Evolutionary conservation across 78 protist species (phyloP).

Genomic region (Dictyostelium firmibasis): DNA sequence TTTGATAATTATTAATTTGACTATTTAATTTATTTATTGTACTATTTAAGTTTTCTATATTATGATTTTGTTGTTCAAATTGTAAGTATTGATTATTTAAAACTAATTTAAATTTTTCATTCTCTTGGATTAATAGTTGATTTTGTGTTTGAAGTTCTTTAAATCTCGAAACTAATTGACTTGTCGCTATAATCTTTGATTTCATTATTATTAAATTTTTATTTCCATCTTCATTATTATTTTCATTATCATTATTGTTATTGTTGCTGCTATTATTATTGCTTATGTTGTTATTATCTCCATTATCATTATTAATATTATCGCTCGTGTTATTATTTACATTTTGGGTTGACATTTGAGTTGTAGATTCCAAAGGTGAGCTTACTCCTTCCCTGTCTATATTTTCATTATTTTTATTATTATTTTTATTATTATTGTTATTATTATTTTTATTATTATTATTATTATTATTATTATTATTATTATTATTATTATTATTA

Average conservation of each 20-base stretch:
- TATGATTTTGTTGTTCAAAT: not conserved
- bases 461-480: no score
- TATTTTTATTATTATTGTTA: no score
- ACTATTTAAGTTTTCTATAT: not conserved
- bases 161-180: not conserved
- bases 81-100: not conserved
- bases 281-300: not conserved
- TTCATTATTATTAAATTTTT: not conserved
- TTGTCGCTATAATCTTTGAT: constrained; percentile 15
- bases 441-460: no score
- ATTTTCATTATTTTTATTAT: not conserved
- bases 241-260: not conserved
- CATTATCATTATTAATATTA: not conserved
- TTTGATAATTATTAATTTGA: not conserved
- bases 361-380: not conserved
- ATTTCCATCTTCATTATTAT: not conserved
- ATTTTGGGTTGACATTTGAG: not conserved
- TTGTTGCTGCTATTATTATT: not conserved
- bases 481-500: not conserved
- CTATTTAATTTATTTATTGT: not conserved
- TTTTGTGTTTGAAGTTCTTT: constrained; percentile 14
- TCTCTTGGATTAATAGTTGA: not conserved
- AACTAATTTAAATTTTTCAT: not conserved
- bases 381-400: not conserved
- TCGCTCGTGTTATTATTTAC: not conserved